Percentiles rank a stretch among this genome's conserved stretches.
Conservation (phyloP, 163 green algal species). For the Chlorella variabilis region DNA sequence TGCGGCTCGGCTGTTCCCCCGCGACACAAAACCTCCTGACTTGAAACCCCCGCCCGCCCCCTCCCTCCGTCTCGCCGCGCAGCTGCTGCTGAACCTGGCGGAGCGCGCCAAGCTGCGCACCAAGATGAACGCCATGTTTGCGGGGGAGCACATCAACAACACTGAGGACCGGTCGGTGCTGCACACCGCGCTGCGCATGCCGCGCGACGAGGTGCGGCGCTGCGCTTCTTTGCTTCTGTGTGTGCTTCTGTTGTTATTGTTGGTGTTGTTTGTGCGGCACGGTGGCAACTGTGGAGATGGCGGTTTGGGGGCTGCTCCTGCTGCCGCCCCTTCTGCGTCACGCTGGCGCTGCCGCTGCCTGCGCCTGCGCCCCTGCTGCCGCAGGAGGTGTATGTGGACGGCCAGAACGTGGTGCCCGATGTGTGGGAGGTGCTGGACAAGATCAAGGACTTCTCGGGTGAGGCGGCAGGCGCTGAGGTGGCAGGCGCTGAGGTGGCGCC, state of each 20-base stretch:
- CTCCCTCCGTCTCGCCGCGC: background rate
- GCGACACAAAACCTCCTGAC: too few relatives aligned
- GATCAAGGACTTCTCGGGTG: conserved; percentile 93
- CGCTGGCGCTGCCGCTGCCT: background rate
- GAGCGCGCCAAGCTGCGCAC: conserved; percentile 78
- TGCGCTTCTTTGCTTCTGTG: too few relatives aligned
- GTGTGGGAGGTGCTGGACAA: conserved; percentile 98
- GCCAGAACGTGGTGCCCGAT: conserved; percentile 93
- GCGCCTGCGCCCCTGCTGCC: background rate
- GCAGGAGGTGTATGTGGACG: conserved; percentile 61
- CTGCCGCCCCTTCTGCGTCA: background rate
- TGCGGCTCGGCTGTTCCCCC: too few relatives aligned
- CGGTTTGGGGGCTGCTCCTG: too few relatives aligned
- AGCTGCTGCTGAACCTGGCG: conserved; percentile 82
- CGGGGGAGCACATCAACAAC: conserved; percentile 96
- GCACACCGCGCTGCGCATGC: conserved; percentile 91
- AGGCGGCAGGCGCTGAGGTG: background rate
- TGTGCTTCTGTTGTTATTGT: too few relatives aligned
- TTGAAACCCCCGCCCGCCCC: too few relatives aligned
- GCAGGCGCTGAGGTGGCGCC: too few relatives aligned
- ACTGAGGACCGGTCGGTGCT: conserved; percentile 98
- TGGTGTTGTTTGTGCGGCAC: too few relatives aligned
- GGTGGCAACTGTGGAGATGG: too few relatives aligned
- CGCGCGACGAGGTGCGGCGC: conserved; percentile 58
- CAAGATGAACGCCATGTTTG: conserved; percentile 99